These are phyloP conservation scores for Saksenaea vasiformis DNA, from an alignment of 371 early-diverging fungal species.

Conservation along the genomic window DNA sequence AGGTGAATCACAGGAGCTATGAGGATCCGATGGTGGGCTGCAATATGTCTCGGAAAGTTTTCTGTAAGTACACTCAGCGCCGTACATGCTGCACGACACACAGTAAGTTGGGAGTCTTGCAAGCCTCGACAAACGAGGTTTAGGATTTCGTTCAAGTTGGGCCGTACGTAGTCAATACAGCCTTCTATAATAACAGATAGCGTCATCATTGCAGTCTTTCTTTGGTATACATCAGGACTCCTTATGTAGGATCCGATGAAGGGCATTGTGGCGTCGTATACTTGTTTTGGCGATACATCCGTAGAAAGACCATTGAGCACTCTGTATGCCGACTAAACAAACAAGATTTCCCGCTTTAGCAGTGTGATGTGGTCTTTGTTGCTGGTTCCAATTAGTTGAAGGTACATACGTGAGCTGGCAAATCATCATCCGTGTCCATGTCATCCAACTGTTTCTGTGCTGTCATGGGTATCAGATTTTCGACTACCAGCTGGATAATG, in stretches of 20 bases:
- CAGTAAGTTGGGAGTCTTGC: slow-evolving; percentile 72
- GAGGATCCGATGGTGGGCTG: slow-evolving; percentile 73
- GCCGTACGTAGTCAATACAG: slow-evolving; percentile 79
- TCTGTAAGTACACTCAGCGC: slow-evolving; percentile 80
- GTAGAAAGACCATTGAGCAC: slow-evolving; percentile 75
- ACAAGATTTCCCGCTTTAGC: neutral
- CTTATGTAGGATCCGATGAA: slow-evolving; percentile 75
- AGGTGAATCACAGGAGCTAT: slow-evolving; percentile 80
- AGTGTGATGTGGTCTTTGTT: neutral
- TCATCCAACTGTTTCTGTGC: slow-evolving; percentile 70
- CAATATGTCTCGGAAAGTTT: slow-evolving; percentile 76
- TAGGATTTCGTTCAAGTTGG: slow-evolving; percentile 70
- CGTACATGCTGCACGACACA: slow-evolving; percentile 86
- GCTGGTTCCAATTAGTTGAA: neutral
- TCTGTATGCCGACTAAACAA: slow-evolving; percentile 56
- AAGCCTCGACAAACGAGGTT: slow-evolving; percentile 73
- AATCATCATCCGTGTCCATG: slow-evolving; percentile 82
- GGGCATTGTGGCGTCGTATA: slow-evolving; percentile 78
- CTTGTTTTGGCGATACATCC: slow-evolving; percentile 81
- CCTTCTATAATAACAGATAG: slow-evolving; percentile 84
- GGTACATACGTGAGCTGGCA: slow-evolving; percentile 56
- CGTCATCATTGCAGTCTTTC: slow-evolving; percentile 86
- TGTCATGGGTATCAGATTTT: slow-evolving; percentile 76
- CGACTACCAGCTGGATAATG: slow-evolving; percentile 73
- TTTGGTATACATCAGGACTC: slow-evolving; percentile 63